Evolutionary conservation across 768 basidiomycete genomes (phyloP), one percentile per base, ranked within the genome.

Genomic region (Russula sp.): DNA sequence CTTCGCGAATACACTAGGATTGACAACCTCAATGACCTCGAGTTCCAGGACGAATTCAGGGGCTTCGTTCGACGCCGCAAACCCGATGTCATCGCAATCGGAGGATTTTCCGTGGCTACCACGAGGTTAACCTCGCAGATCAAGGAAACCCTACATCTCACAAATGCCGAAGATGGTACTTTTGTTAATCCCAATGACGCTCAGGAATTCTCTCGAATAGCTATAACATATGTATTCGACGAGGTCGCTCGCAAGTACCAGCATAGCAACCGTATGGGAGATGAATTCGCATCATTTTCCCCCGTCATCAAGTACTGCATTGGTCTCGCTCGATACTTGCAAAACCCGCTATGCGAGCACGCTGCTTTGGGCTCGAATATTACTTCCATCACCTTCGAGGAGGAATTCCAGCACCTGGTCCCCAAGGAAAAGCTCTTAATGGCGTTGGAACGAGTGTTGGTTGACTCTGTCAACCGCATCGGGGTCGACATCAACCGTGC

Each of bases 401-500:
- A 93, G 28, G 86, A 94, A 55, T 84, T 85, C 69, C 97, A 98
- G 72, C 88, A 92, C 69, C 75, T 96, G 70, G 81, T 98, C 48
- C 87, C 95, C 0, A 80, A 78, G 66, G 95, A 97, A 70, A 97
- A 96, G 73, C 78, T 98, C 16, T 74, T 93, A 54, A 75, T 80
- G 6, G 84, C 87, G 0, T 84, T 97, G 46, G 97, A 99, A 74
- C 86, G 92, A 46, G 87, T 84, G 30, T 78, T 99, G 42, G 92
- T 97, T 62, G 95, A 98, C 73, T 80, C 92, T 30, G 89, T 91
- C 62, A 98, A 95, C 76, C 86, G 86, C 71, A 88, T 95, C 65
- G 97, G 97, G 34, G 94, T 98, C 51, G 95, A 98, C 73, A 90
- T 99, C 78, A 98, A 99, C 73, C 88, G 89, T 34, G 92, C 93